Evolutionary conservation across 1,284 basidiomycete species (phyloP), one percentile per base, ranked within the genome.

Genomic region (Cerrena zonata): DNA sequence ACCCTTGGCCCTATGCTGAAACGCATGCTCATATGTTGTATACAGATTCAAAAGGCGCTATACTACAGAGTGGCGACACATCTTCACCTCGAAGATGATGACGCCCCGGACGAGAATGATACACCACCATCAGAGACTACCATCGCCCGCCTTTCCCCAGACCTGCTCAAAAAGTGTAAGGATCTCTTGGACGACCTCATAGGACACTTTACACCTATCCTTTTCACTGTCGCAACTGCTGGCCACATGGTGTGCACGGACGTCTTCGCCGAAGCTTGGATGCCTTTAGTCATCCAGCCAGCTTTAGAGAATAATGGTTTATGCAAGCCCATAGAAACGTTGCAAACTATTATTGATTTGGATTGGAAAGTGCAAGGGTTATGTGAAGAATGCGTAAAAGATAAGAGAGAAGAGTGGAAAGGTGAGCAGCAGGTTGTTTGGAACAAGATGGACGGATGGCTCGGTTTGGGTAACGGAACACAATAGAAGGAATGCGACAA

Each of bases 211-310:
- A 84, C 84, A 0, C 83, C 86, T 1, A 71, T 81, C 40, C 68
- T 89, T 2, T 88, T 88, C 64, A 86, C 86, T 2, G 77, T 83
- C 38, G 76, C 82, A 15, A 74, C 78, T 5, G 81, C 82, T 13
- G 67, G 73, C 2, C 86, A 88, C 61, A 86, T 86, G 83, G 68
- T 67, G 2, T 89, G 86, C 63, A 87, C 84, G 7, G 79, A 86
- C 60, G 66, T 79, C 0, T 74, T 88, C 50, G 86, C 84, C 0
- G 80, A 82, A 50, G 72, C 67, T 47, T 89, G 86, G 86, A 84
- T 86, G 75, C 57, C 71, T 13, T 69, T 79, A 34, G 82, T 88
- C 11, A 82, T 84, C 37, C 69, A 77, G 43, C 82, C 80, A 11
- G 82, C 84, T 0, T 71, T 88, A 22, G 75, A 76, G 47, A 78